These are phyloP conservation scores for Brassica cretica DNA, from an alignment of 345 rosid species.

Conservation along the genomic window DNA sequence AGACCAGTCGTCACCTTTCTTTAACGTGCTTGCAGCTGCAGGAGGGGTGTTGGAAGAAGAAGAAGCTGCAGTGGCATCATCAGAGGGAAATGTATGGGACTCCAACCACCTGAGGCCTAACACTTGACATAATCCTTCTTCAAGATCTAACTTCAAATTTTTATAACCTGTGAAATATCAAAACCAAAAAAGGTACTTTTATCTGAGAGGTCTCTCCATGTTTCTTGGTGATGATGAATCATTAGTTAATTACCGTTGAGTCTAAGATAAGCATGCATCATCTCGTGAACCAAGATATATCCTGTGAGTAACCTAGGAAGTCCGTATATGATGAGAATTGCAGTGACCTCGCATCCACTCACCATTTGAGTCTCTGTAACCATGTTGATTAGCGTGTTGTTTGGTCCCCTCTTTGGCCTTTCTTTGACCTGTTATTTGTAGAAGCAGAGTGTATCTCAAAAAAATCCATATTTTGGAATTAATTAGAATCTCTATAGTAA, in stretches of 20 bases:
- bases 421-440: slow-evolving; percentile 29
- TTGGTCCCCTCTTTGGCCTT: slow-evolving; percentile 60
- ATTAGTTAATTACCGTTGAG: slow-evolving; percentile 58
- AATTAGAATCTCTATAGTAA: neutral
- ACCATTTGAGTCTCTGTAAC: slow-evolving; percentile 63
- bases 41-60: slow-evolving; percentile 39
- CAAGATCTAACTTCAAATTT: slow-evolving; percentile 65
- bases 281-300: slow-evolving; percentile 86
- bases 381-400: slow-evolving; percentile 48
- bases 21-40: slow-evolving; percentile 38
- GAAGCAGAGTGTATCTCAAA: slow-evolving; percentile 3
- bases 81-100: slow-evolving; percentile 54
- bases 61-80: slow-evolving; percentile 42
- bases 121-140: slow-evolving; percentile 96
- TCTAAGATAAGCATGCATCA: slow-evolving; percentile 99
- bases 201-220: slow-evolving; percentile 1
- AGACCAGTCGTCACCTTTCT: slow-evolving; percentile 59
- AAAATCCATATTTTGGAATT: neutral
- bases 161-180: slow-evolving; percentile 15
- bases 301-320: slow-evolving; percentile 91
- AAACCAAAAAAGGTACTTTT: neutral
- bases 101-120: slow-evolving; percentile 86
- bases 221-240: slow-evolving; percentile 10
- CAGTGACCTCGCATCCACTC: slow-evolving; percentile 77
- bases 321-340: slow-evolving; percentile 87